Evolutionary conservation across 176 grass and related monocot species (phyloP), one percentile per base, ranked within the genome.

Genomic region (Secale cereale): DNA sequence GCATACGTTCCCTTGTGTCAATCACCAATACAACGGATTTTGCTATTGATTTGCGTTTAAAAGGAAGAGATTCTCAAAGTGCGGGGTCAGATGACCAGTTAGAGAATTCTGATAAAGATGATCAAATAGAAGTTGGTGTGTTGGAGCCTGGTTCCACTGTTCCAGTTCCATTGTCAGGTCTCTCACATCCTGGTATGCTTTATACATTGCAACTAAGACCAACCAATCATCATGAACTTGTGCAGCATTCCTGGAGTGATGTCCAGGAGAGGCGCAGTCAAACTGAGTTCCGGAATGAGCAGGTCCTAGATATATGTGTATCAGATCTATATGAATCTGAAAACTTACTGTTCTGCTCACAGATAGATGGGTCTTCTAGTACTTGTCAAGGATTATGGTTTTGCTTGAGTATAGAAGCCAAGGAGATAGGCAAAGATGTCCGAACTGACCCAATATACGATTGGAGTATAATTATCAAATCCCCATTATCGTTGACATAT

Each of bases 351-450:
- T 95, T 94, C 76, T 94, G 96, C 68, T 94, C 86, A 63, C 89
- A 82, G 87, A 71, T 81, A 85, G 69, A 92, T 87, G 91, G 91
- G 13, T 81, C 90, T 39, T 98, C 96, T 23, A 85, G 76, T 60
- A 68, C 76, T 75, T 90, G 17, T 77, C 81, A 67, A 79, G 87
- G 89, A 72, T 72, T 95, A 74, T 98, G 96, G 96, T 92, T 98
- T 91, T 95, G 89, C 86, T 85, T 81, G 57, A 98, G 93, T 78
- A 89, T 95, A 80, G 90, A 90, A 73, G 83, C 93, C 59, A 98
- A 95, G 83, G 96, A 98, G 88, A 94, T 98, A 65, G 91, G 96
- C 71, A 98, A 95, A 89, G 96, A 98, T 92, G 83, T 91, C 76
- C 88, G 74, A 17, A 91, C 90, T 57, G 83, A 95, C 70, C 87